Base-by-base conservation (phyloP, 23 red algal species). In the Gracilariopsis chorda region DNA sequence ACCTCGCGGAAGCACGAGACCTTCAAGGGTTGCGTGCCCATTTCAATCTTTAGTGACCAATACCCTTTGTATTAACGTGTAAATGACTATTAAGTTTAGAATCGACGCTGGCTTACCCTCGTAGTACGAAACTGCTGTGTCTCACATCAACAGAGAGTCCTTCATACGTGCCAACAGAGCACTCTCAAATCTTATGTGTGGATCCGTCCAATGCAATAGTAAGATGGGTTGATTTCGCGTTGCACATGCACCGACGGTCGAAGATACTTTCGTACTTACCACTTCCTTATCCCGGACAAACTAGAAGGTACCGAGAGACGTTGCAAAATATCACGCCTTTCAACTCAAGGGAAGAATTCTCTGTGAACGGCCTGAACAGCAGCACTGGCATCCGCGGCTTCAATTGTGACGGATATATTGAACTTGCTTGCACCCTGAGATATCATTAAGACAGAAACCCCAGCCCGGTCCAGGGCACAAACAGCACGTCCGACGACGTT, bases 371-470 rank as follows among this genome's bases (percentile, higher is more conserved):
- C 79, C 29, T 70, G 51, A 42, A 96, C 82, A 24, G 94, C 94
- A 45, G 39, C 81, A 23, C 67, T 52, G n/a, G 88, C 81, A 41
- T 96, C 68, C 24, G 27, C 61, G 48, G 88, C 79, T 48, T 92
- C 80, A 20, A 95, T 77, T 27, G 94, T 92, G 63, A 98, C 48
- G 48, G 87, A 92, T 72, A 98, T 93, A 76, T 98, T 98, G 72
- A 75, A 95, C 60, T 98, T 98, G 82, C 87, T 90, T 5, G 96
- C 96, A 30, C 96, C 96, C 76, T 98, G 96, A 53, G 92, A 95
- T 56, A 98, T 95, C 96, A 98, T 98, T 52, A 95, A 72, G 20
- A 98, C 93, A 44, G 92, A 67, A 67, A 98, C 88, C 12, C 80
- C 82, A 29, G 70, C 64, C 82, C 85, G 17, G 56, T 91, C 71